Evolutionary conservation across 495 filamentous ascomycete species (phyloP).

Genomic region (Trypethelium eluteriae): DNA sequence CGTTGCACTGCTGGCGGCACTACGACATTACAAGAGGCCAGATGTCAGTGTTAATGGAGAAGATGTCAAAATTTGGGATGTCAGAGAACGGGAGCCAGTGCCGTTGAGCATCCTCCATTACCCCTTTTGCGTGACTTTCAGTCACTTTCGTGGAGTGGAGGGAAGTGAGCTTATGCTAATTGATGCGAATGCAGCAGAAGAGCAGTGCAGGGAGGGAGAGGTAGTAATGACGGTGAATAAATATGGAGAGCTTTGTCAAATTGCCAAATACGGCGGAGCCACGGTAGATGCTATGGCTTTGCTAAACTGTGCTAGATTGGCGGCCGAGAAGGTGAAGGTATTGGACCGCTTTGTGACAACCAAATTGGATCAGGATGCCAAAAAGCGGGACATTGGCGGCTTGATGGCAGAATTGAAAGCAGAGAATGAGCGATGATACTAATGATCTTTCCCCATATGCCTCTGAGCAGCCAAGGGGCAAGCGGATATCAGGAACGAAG

Average conservation of each 20-base stretch:
- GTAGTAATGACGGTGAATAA: slow-evolving; percentile 79
- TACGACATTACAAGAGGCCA: slow-evolving; percentile 82
- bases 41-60: slow-evolving; percentile 80
- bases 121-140: slow-evolving; percentile 80
- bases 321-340: slow-evolving; percentile 69
- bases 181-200: slow-evolving; percentile 75
- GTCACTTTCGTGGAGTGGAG: slow-evolving; percentile 50
- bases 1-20: slow-evolving; percentile 74
- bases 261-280: slow-evolving; percentile 78
- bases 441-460: no score
- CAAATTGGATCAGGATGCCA: slow-evolving; percentile 67
- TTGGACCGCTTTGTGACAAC: slow-evolving; percentile 62
- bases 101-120: slow-evolving; percentile 81
- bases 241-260: slow-evolving; percentile 83
- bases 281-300: slow-evolving; percentile 70
- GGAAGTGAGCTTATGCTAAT: slow-evolving; percentile 45
- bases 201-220: slow-evolving; percentile 76
- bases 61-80: slow-evolving; percentile 67
- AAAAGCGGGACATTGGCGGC: slow-evolving; percentile 65
- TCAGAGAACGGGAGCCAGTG: slow-evolving; percentile 82
- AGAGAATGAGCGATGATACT: slow-evolving; percentile 53
- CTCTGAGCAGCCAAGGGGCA: no score
- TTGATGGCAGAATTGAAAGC: slow-evolving; percentile 72
- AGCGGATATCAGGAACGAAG: no score
- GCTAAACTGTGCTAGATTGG: slow-evolving; percentile 59